phyloP scores from a whole-genome alignment of 2,329 filamentous ascomycete species.

The Aureobasidium sp. region DNA sequence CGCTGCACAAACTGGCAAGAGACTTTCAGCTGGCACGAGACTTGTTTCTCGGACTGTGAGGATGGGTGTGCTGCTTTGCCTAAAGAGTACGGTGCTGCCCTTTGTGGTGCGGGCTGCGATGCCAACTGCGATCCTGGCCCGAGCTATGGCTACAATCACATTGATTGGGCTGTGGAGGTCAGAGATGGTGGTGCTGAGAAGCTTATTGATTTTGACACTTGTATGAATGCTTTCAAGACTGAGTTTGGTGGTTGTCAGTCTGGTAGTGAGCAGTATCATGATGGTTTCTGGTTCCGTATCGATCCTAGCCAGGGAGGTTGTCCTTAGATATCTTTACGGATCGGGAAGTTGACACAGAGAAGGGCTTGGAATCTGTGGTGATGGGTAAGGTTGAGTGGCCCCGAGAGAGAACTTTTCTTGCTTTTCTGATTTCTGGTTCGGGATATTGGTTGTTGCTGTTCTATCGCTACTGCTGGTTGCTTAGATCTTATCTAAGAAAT shows the following conservation, averaged over 20 bases:
- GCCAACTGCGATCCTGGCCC: neutral
- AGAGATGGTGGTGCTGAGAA: neutral
- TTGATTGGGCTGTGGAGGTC: neutral
- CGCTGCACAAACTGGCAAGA: neutral
- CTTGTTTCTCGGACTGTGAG: neutral
- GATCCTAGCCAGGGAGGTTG: neutral
- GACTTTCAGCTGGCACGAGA: neutral
- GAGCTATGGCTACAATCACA: neutral
- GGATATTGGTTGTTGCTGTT: too few species aligned
- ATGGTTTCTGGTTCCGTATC: neutral
- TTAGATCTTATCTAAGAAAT: too few species aligned
- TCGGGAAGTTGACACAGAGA: too few species aligned
- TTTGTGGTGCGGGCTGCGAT: neutral
- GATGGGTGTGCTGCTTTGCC: neutral
- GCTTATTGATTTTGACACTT: neutral
- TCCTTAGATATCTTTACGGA: neutral
- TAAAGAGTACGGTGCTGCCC: neutral
- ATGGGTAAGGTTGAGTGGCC: too few species aligned
- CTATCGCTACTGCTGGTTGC: too few species aligned
- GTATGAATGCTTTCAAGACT: neutral
- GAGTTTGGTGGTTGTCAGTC: neutral
- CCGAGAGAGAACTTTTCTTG: too few species aligned
- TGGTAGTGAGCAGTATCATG: neutral
- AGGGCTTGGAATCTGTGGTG: too few species aligned
- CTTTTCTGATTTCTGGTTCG: too few species aligned